Base-by-base conservation (phyloP, 306 rosid genomes). In the Abrus precatorius region DNA sequence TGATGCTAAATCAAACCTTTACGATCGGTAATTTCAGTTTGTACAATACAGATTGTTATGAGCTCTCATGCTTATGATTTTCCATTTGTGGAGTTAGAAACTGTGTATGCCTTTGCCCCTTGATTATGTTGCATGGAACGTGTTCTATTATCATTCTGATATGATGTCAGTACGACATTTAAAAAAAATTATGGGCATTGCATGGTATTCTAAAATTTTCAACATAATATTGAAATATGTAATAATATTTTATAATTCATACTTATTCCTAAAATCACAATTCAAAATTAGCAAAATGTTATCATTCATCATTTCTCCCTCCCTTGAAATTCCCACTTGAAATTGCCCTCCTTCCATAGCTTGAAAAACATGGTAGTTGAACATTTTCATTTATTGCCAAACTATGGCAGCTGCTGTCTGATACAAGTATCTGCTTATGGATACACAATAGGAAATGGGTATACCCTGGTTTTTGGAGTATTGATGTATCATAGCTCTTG, bases 1-100 rank as follows among this genome's bases (percentile, higher is more conserved):
- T 95, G 97, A 67, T 86, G 84, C 79, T 90, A 83, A 93, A 95
- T 87, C 99, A 95, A 75, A 95, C 99, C 53, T 95, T 93, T 82
- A 95, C 99, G 6, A 93, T 95, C 78, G 99, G 99, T 95, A 91
- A 85, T 71, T 84, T 85, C 55, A 13, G 7, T 70, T 70, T 40
- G 43, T 60, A 54, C 36, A 53, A 57, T 74, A 7, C 49, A n/a
- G 8, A 72, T 72, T 60, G 49, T 50, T 78, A 28, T 60, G 28
- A 54, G 74, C 60, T 61, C 11, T 71, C 40, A 50, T 77, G 73
- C 80, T 38, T 76, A 7, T 78, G 38, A 38, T 75, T 43, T 64
- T 20, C 44, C 38, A 34, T 72, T 81, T 72, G 69, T 45, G 78
- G 40, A 72, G 54, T 45, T 64, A 72, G 48, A 81, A 45, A 38